Evolutionary conservation across 768 basidiomycete species (phyloP), one percentile per base, ranked within the genome.

Genomic region (Trametes elegans): DNA sequence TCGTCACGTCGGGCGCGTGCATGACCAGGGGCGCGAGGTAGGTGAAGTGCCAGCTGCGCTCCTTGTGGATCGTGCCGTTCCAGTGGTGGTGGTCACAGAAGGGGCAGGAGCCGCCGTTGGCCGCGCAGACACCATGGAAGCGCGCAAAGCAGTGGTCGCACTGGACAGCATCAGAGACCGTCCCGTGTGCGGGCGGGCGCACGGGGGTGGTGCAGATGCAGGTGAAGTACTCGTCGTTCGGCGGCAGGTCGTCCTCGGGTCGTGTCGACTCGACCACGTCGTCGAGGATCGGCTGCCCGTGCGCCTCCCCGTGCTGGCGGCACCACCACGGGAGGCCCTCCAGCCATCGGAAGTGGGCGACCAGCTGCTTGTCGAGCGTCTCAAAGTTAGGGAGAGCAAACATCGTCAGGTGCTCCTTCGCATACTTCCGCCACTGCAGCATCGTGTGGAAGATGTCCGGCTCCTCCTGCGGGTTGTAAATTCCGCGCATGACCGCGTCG

Each of bases 21-120:
- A 79, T 66, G 16, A 90, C 77, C 57, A 91, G 81, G 23, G 80
- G 76, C 2, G 90, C 87, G 23, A 93, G 77, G 70, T 81, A 90
- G 66, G 84, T 87, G 71, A 87, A 93, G 65, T 93, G 89, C 82
- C 84, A 93, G 61, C 78, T 87, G 43, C 91, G 84, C 59, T 88
- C 81, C 69, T 91, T 92, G 66, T 83, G 82, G 48, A 93, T 85
- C 3, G 87, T 80, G 18, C 90, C 90, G 62, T 93, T 90, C 90
- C 90, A 93, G 64, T 93, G 91, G 58, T 91, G 87, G 62, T 91
- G 90, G 60, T 93, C 90, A 61, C 90, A 93, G 74, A 93, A 93
- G 0, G 90, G 90, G 66, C 90, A 93, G 5, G 90, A 93, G 31
- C 90, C 91, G n/a, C 90, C 90, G 59, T 87, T 89, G 61, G 85